Conservation (phyloP, 108 stramenopile species). For the Nitzschia inconspicua region DNA sequence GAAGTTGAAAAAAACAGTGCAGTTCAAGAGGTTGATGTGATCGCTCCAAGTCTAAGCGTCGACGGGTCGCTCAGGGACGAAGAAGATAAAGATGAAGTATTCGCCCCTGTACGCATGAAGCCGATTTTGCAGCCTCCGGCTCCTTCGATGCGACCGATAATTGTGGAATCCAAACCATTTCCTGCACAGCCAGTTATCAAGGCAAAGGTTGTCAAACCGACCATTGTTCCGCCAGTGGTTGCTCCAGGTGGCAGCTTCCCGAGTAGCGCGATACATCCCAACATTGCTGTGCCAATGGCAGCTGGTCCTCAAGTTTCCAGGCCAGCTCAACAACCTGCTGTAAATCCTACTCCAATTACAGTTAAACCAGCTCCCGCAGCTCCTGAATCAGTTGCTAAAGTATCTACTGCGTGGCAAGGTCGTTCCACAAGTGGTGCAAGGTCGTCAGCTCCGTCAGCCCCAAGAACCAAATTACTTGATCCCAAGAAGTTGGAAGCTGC, state of each 20-base stretch:
- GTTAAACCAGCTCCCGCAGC: not conserved
- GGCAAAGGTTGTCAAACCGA: not conserved
- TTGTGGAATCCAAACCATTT: too few relatives aligned
- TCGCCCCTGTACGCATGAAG: slow-evolving; percentile 9
- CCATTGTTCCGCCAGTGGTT: not conserved
- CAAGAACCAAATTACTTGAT: slow-evolving; percentile 1
- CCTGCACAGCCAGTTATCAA: not conserved
- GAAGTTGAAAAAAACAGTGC: slow-evolving; percentile 1
- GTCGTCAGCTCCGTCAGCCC: not conserved
- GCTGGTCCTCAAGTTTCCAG: not conserved
- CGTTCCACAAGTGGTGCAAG: not conserved
- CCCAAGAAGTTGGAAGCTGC: slow-evolving; percentile 10
- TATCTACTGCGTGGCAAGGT: not conserved
- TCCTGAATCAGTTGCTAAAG: not conserved
- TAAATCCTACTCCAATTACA: not conserved
- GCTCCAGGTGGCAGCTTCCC: not conserved
- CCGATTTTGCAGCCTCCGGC: slow-evolving; percentile 1
- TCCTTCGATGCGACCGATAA: not conserved
- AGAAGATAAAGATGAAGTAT: slow-evolving; percentile 1
- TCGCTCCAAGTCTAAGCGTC: not conserved
- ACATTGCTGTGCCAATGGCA: not conserved
- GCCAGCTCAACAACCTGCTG: slow-evolving; percentile 3
- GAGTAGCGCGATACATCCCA: not conserved
- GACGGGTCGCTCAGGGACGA: not conserved
- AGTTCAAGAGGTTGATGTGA: not conserved